Base-by-base conservation (phyloP, 1,284 basidiomycete species). In the Apiotrichum gamsii region DNA sequence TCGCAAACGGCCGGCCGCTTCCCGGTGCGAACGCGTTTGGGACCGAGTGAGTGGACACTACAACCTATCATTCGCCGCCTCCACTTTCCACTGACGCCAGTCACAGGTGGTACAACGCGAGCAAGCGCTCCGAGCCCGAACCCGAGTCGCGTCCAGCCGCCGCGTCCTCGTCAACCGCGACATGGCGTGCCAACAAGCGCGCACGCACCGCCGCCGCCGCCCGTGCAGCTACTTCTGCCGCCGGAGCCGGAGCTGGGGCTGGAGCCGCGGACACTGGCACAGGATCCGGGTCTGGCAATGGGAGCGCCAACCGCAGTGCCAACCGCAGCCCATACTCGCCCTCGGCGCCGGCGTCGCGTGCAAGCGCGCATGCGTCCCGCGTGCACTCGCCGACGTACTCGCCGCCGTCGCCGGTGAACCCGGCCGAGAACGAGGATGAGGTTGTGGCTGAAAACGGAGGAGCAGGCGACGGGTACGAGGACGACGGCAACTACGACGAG, bases 21-120 rank as follows among this genome's bases (percentile, higher is more conserved):
- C 58, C 62, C 0, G 67, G 66, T 2, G 65, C 62, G 0, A 51
- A 57, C 4, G 50, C 55, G n/a, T 57, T 58, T 19, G 60, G 54
- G 9, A 62, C 64, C n/a, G 56, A 58, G 68, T 70, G 34, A 59
- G 67, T 60, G n/a, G n/a, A n/a, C n/a, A n/a, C n/a, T n/a, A n/a
- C n/a, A n/a, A n/a, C n/a, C n/a, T n/a, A n/a, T n/a, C n/a, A n/a
- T n/a, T n/a, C n/a, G n/a, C n/a, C n/a, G n/a, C n/a, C n/a, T n/a
- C n/a, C n/a, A n/a, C n/a, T n/a, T n/a, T n/a, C n/a, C n/a, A n/a
- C n/a, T n/a, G n/a, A n/a, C n/a, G n/a, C n/a, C n/a, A n/a, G n/a
- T n/a, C 25, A 6, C 45, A 56, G 54, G 15, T 56, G 54, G 54
- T 56, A 56, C 40, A 33, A 4, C 39, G 37, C 21, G 34, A 34